phyloP scores from a whole-genome alignment of 1,284 basidiomycete species.

The Ceratobasidium sp. region DNA sequence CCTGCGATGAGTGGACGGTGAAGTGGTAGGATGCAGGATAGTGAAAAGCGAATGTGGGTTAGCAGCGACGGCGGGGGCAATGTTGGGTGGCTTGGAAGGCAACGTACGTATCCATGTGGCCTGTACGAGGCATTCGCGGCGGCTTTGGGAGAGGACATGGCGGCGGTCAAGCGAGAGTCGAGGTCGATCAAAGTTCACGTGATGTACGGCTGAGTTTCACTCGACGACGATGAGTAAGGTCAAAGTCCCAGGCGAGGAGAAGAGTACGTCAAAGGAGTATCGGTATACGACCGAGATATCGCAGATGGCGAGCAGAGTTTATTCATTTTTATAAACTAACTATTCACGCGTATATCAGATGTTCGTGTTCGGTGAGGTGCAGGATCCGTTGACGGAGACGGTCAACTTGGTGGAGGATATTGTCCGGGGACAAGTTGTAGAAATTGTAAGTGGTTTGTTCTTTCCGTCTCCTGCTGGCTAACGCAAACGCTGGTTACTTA shows the following conservation, averaged over 20 bases:
- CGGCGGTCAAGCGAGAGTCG: not conserved
- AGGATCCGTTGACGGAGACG: constrained; percentile 88
- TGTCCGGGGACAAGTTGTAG: constrained; percentile 91
- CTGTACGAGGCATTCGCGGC: constrained; percentile 47
- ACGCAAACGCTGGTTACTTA: constrained; percentile 56
- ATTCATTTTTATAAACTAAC: not conserved
- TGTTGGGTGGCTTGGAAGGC: no score
- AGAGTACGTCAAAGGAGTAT: constrained; percentile 63
- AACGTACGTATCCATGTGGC: constrained; percentile 49
- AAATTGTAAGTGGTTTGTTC: constrained; percentile 74
- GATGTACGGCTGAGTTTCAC: constrained; percentile 36
- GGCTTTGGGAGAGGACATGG: constrained; percentile 43
- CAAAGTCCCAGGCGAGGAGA: constrained; percentile 42
- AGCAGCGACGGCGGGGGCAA: not conserved
- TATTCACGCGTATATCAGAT: constrained; percentile 67
- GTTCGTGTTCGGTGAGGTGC: constrained; percentile 97
- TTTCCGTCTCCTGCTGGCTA: not conserved
- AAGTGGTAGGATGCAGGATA: constrained; percentile 3
- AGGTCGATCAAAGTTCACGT: constrained; percentile 29
- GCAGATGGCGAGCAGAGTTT: constrained; percentile 71
- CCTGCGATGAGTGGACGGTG: constrained; percentile 60
- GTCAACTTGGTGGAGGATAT: constrained; percentile 96
- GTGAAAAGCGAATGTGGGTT: constrained; percentile 4
- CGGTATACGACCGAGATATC: constrained; percentile 85
- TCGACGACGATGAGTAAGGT: constrained; percentile 49